A percentile compares a stretch with the other conserved stretches of the same genome.
These are phyloP conservation scores for Adiantum capillusveneris DNA, from an alignment of 75 land plant genomes.

Conservation along the genomic window DNA sequence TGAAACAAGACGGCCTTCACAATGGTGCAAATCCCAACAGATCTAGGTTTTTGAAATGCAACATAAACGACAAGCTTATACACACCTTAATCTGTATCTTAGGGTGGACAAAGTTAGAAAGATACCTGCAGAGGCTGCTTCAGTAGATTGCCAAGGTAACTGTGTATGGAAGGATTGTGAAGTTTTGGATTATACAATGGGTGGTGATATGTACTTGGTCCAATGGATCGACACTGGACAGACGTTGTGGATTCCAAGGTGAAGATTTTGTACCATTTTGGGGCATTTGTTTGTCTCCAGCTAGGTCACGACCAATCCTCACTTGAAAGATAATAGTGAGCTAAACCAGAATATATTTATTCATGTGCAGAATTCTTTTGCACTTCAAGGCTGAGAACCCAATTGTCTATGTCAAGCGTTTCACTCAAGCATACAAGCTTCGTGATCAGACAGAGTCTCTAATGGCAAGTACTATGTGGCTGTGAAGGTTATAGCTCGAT, in stretches of 20 bases:
- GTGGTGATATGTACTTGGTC: constrained; percentile 18
- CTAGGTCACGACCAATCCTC: neutral
- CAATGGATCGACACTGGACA: constrained; percentile 30
- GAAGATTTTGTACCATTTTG: neutral
- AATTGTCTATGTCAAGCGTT: constrained; percentile 20
- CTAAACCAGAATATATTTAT: neutral
- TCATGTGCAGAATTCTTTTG: constrained; percentile 19
- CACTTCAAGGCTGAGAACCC: constrained; percentile 30
- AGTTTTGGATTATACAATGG: constrained; percentile 16
- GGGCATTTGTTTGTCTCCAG: neutral
- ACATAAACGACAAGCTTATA: too few species aligned
- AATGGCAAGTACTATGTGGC: constrained; percentile 15
- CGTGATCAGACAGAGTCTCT: constrained; percentile 12
- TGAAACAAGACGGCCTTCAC: constrained; percentile 24
- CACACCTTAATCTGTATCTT: too few species aligned
- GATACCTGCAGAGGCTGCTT: constrained; percentile 18
- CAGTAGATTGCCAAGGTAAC: constrained; percentile 8
- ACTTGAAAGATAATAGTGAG: neutral
- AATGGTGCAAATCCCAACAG: constrained; percentile 14
- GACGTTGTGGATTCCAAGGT: constrained; percentile 30
- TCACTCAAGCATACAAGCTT: constrained; percentile 13
- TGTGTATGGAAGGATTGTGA: constrained; percentile 18
- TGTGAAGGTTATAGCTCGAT: too few species aligned
- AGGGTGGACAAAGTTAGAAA: constrained; percentile 26
- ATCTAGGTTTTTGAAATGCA: too few species aligned